These are phyloP conservation scores for Entomortierella lignicola DNA, from an alignment of 192 early-diverging fungal genomes.

Conservation along the genomic window DNA sequence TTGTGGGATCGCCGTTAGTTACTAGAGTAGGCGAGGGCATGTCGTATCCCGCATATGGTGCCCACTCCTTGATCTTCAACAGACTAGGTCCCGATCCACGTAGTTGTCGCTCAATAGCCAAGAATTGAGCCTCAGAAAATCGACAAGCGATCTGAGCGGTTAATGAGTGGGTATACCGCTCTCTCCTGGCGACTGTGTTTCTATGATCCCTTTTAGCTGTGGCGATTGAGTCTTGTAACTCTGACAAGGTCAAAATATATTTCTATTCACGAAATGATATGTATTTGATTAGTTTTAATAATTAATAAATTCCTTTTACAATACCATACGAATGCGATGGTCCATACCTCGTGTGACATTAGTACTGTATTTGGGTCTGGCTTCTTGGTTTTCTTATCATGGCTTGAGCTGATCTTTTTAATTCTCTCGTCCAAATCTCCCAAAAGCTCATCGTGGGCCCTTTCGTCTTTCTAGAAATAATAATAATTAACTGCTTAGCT, in stretches of 20 bases:
- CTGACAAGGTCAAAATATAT: conserved; percentile 51
- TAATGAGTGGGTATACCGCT: conserved; percentile 45
- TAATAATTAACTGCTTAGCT: no score
- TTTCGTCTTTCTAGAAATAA: conserved; percentile 62
- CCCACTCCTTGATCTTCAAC: conserved; percentile 60
- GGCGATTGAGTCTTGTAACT: conserved; percentile 47
- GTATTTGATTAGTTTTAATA: no score
- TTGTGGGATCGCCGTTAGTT: conserved; percentile 36
- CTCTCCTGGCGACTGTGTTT: conserved; percentile 40
- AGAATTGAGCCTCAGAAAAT: conserved; percentile 49
- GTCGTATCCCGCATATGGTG: conserved; percentile 52
- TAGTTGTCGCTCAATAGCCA: conserved; percentile 48
- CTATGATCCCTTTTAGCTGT: conserved; percentile 42
- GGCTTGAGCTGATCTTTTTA: conserved; percentile 53
- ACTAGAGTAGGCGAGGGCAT: conserved; percentile 51
- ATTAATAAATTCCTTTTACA: no score
- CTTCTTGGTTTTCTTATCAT: conserved; percentile 56
- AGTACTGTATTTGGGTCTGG: conserved; percentile 51
- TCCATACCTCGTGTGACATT: conserved; percentile 51
- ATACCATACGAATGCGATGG: no score
- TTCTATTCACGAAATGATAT: conserved; percentile 21
- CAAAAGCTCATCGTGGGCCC: conserved; percentile 46
- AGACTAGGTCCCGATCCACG: conserved; percentile 55
- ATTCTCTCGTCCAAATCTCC: conserved; percentile 53
- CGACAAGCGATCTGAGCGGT: conserved; percentile 53